Conservation (phyloP, 805 yeast genomes). For the Yueomyces sinensis region DNA sequence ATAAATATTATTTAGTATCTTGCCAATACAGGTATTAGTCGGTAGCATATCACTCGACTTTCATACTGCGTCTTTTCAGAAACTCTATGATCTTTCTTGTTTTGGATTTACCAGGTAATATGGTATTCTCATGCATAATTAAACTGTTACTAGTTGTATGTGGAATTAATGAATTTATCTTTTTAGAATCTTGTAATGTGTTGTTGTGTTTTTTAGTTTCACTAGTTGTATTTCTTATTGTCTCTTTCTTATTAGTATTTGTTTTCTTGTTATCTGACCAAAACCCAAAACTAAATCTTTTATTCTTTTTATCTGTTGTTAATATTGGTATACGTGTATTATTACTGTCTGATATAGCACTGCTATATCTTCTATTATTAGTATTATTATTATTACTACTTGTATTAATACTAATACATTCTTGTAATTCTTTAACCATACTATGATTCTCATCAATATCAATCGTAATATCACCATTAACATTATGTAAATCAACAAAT, state of each 20-base stretch:
- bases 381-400: too few relatives aligned
- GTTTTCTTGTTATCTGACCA: conserved; percentile 1
- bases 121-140: too few relatives aligned
- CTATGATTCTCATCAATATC: not conserved
- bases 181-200: not conserved
- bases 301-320: not conserved
- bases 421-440: not conserved
- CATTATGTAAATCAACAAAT: not conserved
- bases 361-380: too few relatives aligned
- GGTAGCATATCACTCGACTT: conserved; percentile 7
- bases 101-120: conserved; percentile 31
- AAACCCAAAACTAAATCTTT: not conserved
- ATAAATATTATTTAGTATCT: too few relatives aligned
- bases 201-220: too few relatives aligned
- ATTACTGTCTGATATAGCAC: too few relatives aligned
- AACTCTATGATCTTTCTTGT: conserved; percentile 69
- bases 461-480: not conserved
- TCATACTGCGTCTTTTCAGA: conserved; percentile 51
- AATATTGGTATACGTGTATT: too few relatives aligned
- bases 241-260: not conserved
- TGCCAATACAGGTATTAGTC: too few relatives aligned
- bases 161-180: not conserved
- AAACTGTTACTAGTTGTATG: too few relatives aligned
- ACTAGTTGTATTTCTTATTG: not conserved
- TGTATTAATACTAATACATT: too few relatives aligned